These are phyloP conservation scores for Orbilia ellipsospora DNA, from an alignment of 2,329 filamentous ascomycete genomes.

Conservation along the genomic window DNA sequence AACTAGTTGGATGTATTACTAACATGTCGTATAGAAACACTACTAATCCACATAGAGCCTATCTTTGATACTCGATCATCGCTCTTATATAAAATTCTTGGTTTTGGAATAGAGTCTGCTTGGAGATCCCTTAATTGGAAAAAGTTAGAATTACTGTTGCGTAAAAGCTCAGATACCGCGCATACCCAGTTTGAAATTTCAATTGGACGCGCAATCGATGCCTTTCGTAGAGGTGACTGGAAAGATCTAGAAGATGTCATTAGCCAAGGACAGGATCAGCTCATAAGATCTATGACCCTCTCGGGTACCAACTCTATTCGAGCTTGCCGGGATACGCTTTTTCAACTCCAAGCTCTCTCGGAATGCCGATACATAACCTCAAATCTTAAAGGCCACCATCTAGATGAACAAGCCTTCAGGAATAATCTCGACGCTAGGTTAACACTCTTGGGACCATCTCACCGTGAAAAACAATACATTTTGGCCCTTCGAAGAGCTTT, in stretches of 20 bases:
- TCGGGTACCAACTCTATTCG: slow-evolving; percentile 83
- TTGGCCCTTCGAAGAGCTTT: slow-evolving; percentile 85
- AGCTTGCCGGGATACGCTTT: slow-evolving; percentile 82
- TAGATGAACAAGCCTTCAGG: slow-evolving; percentile 52
- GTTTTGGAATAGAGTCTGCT: slow-evolving; percentile 88
- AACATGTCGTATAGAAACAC: slow-evolving; percentile 70
- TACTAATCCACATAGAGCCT: slow-evolving; percentile 86
- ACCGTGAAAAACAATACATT: slow-evolving; percentile 92
- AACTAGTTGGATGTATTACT: background rate
- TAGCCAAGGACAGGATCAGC: slow-evolving; percentile 73
- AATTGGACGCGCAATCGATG: slow-evolving; percentile 75
- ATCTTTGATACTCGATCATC: slow-evolving; percentile 69
- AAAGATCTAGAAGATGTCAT: slow-evolving; percentile 70
- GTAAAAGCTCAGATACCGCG: slow-evolving; percentile 64
- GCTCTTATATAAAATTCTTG: slow-evolving; percentile 68
- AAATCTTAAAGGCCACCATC: background rate
- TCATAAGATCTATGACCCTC: slow-evolving; percentile 78
- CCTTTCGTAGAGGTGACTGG: slow-evolving; percentile 68
- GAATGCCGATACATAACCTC: slow-evolving; percentile 74
- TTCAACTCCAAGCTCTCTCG: slow-evolving; percentile 86
- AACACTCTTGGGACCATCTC: slow-evolving; percentile 87
- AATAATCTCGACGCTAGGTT: slow-evolving; percentile 77
- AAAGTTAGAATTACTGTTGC: slow-evolving; percentile 68
- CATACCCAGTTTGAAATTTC: slow-evolving; percentile 82
- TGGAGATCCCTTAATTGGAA: slow-evolving; percentile 90